Conservation (phyloP, 768 basidiomycete genomes). For the Boletellus sp. region DNA sequence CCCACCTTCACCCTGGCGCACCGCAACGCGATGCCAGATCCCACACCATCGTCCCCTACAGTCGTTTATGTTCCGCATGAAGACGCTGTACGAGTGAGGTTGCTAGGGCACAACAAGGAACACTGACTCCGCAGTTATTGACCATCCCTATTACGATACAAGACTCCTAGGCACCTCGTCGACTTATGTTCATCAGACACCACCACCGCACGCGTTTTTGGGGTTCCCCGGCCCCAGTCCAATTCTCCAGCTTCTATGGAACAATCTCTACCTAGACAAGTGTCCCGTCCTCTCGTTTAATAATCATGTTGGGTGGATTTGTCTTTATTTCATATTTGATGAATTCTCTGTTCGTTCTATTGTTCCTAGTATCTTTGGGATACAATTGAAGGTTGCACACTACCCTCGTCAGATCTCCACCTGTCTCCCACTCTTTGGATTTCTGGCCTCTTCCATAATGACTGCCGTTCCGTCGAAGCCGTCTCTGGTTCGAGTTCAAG, state of each 20-base stretch:
- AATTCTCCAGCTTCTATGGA: constrained; percentile 10
- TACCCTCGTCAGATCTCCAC: constrained; percentile 2
- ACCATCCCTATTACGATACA: not conserved
- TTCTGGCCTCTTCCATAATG: not conserved
- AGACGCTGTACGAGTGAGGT: not conserved
- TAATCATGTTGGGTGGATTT: constrained; percentile 17
- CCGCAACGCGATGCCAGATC: constrained; percentile 25
- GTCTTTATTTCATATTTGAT: constrained; percentile 25
- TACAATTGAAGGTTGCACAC: not conserved
- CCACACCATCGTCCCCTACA: constrained; percentile 15
- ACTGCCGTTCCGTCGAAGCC: not conserved
- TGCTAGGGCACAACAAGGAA: constrained; percentile 11
- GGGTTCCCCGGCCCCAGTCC: constrained; percentile 1
- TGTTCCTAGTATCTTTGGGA: constrained; percentile 2
- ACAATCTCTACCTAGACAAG: constrained; percentile 22
- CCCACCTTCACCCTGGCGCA: constrained; percentile 60
- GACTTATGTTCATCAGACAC: constrained; percentile 1
- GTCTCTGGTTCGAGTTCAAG: not conserved
- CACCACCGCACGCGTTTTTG: constrained; percentile 6
- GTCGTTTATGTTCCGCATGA: constrained; percentile 7
- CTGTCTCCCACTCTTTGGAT: not conserved
- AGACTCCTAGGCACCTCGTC: not conserved
- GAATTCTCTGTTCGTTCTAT: constrained; percentile 11
- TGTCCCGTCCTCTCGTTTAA: constrained; percentile 33
- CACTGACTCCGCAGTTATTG: constrained; percentile 9